phyloP scores from a whole-genome alignment of 345 rosid genomes.

The Linum lewisii region DNA sequence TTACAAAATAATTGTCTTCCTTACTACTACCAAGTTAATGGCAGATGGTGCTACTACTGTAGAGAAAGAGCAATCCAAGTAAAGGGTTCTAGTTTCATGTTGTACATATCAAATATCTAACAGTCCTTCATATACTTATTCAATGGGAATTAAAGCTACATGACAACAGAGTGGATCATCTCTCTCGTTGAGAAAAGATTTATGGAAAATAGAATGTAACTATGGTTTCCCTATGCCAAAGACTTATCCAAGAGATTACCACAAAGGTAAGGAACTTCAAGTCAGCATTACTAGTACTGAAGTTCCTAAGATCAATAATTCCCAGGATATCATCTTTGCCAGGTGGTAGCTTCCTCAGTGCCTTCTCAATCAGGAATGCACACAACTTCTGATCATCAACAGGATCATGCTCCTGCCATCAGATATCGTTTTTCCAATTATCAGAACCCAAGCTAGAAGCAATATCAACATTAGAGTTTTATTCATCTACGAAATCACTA shows the following conservation, averaged over 20 bases:
- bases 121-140: not conserved
- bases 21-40: no score
- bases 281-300: conserved; percentile 58
- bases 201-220: not conserved
- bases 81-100: not conserved
- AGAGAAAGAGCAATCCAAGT: no score
- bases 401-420: conserved; percentile 52
- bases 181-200: not conserved
- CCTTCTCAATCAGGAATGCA: conserved; percentile 61
- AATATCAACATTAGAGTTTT: not conserved
- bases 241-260: conserved; percentile 33
- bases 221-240: not conserved
- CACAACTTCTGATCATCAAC: conserved; percentile 73
- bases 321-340: conserved; percentile 71
- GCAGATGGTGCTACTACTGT: no score
- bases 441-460: conserved; percentile 6
- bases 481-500: not conserved
- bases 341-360: conserved; percentile 56
- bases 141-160: not conserved
- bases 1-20: not conserved
- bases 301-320: conserved; percentile 70
- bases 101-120: not conserved
- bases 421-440: conserved; percentile 6
- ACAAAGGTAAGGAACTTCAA: conserved; percentile 60
- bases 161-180: not conserved